phyloP scores from a whole-genome alignment of 306 rosid species.

The Cucumis sativus region Cucumber_9930_V3 NC_026655.2:4460001-4460500 shows the following conservation, averaged over 20 bases:
- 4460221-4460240: neutral
- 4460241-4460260: neutral
- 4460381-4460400: conserved; percentile 31
- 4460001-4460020: neutral
- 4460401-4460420: conserved; percentile 15
- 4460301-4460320: conserved; percentile 46
- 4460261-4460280: neutral
- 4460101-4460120: neutral
- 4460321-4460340: conserved; percentile 51
- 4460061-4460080: neutral
- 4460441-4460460: conserved; percentile 23
- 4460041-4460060: neutral
- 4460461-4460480: conserved; percentile 17
- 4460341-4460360: conserved; percentile 80
- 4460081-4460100: neutral
- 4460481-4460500: conserved; percentile 35
- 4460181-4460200: neutral
- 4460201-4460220: neutral
- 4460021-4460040: neutral
- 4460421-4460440: conserved; percentile 18
- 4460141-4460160: neutral
- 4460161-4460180: too few species aligned
- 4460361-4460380: conserved; percentile 69
- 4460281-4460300: conserved; percentile 33
- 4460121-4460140: neutral